Conservation (phyloP, 2,329 filamentous ascomycete genomes). For the Xylaria polymorpha region DNA sequence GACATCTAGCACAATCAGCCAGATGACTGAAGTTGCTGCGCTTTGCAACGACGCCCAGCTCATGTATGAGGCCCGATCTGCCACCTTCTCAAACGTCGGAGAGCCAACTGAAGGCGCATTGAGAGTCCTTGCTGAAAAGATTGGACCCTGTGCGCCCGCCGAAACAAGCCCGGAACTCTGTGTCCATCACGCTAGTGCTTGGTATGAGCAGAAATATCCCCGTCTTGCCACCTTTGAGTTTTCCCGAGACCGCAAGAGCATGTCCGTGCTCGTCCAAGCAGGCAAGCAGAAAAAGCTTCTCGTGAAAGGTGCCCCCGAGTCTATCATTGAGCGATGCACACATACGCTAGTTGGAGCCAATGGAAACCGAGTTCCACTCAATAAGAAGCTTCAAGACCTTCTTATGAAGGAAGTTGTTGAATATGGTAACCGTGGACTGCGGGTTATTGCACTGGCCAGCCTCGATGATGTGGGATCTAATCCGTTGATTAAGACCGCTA, state of each 20-base stretch:
- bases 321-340: conserved; percentile 91
- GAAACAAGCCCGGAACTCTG: conserved; percentile 68
- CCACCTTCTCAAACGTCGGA: conserved; percentile 83
- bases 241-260: conserved; percentile 97
- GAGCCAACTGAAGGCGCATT: conserved; percentile 96
- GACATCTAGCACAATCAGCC: conserved; percentile 79
- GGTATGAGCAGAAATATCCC: conserved; percentile 81
- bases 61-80: conserved; percentile 81
- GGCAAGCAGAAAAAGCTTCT: conserved; percentile 81
- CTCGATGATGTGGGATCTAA: conserved; percentile 79
- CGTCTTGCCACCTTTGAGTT: conserved; percentile 94
- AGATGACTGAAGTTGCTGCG: conserved; percentile 77
- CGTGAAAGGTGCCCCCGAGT: conserved; percentile 96
- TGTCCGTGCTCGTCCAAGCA: conserved; percentile 90
- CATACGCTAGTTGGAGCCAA: conserved; percentile 80
- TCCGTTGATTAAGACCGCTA: conserved; percentile 77
- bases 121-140: conserved; percentile 90
- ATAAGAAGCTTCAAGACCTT: conserved; percentile 74
- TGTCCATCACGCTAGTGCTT: conserved; percentile 83
- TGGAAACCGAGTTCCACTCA: conserved; percentile 80
- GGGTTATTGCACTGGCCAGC: conserved; percentile 92
- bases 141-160: conserved; percentile 79
- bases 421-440: conserved; percentile 91
- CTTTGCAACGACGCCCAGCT: conserved; percentile 92
- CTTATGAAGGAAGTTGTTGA: conserved; percentile 84